A percentile compares a stretch with the other conserved stretches of the same genome.
Evolutionary conservation across 2,329 filamentous ascomycete genomes (phyloP).

Genomic region (Apiospora hydei): DNA sequence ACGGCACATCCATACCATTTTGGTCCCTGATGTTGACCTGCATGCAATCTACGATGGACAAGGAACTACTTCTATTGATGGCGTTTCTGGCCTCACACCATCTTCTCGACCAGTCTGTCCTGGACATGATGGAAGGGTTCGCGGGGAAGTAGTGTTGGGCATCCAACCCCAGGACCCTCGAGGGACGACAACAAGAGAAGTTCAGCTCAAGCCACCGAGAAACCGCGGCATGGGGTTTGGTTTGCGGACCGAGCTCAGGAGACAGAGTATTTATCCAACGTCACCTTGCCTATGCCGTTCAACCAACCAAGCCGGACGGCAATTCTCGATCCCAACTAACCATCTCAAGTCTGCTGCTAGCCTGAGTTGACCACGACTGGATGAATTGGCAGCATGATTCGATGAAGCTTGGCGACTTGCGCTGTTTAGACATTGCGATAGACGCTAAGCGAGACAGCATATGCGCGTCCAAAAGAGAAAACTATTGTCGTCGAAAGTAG

Average conservation of each 20-base stretch:
- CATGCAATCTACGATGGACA: constrained; percentile 23
- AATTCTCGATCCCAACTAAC: background rate
- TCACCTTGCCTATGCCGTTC: background rate
- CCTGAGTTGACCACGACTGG: constrained; percentile 7
- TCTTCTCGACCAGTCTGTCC: background rate
- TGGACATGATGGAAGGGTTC: background rate
- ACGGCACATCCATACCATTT: constrained; percentile 6
- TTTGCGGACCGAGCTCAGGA: background rate
- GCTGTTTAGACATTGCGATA: background rate
- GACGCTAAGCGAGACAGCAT: constrained; percentile 9
- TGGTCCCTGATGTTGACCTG: constrained; percentile 23
- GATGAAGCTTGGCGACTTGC: constrained; percentile 16
- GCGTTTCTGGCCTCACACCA: background rate
- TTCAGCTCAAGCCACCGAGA: background rate
- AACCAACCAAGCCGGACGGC: background rate
- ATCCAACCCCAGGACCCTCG: background rate
- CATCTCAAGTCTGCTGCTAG: constrained; percentile 14
- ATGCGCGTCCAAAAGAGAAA: background rate
- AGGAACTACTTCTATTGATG: constrained; percentile 7
- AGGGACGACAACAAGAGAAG: background rate
- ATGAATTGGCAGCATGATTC: constrained; percentile 20
- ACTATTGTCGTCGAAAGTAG: background rate
- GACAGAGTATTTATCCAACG: background rate
- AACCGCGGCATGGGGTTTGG: background rate
- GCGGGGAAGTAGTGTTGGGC: background rate